Evolutionary conservation across 1,139 yeast genomes (phyloP), one percentile per base, ranked within the genome.

Genomic region (Hyphopichia fennica): DNA sequence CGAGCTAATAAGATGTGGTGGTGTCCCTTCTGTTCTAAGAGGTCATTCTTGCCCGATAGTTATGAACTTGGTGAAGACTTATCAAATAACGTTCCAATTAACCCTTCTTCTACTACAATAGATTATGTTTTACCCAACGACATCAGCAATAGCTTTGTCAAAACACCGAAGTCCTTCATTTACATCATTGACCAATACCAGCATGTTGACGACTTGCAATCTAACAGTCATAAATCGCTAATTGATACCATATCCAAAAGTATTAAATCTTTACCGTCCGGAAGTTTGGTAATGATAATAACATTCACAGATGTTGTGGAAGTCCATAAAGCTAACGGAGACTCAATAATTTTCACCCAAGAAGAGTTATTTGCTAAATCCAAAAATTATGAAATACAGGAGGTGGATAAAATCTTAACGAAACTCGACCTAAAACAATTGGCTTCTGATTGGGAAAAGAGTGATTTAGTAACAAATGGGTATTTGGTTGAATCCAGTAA

Each of bases 1-100:
- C 46, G 67, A 3, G 47, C 38, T 4, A 67, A 62, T 41, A 46
- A 47, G n/a, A 60, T 60, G 63, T 71, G 77, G 76, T 57, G 65
- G 64, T 72, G 77, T 46, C 72, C 72, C 0, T 59, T 67, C 37
- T 72, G 77, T 46, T 54, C 52, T 9, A 57, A 58, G 28, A 51
- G 54, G 30, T 51, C 58, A 2, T 49, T 38, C 29, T 44, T 69
- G 5, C 66, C 72, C 0, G 42, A 43, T 0, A 50, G 48, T 14
- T 54, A 50, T 20, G 33, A 38, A 4, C 36, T 57, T 15, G 69
- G 16, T 23, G 11, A 16, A 48, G 3, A n/a, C 40, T 4, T 46
- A 38, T 8, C 53, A 49, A 2, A 62, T 67, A 60, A 70, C 72
- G 2, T 34, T 54, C 1, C 65, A 61, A 37, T 50, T 67, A 23